Evolutionary conservation across 1,139 yeast species (phyloP), one percentile per base, ranked within the genome.

Genomic region (Sugiyamaella neomexicana): DNA sequence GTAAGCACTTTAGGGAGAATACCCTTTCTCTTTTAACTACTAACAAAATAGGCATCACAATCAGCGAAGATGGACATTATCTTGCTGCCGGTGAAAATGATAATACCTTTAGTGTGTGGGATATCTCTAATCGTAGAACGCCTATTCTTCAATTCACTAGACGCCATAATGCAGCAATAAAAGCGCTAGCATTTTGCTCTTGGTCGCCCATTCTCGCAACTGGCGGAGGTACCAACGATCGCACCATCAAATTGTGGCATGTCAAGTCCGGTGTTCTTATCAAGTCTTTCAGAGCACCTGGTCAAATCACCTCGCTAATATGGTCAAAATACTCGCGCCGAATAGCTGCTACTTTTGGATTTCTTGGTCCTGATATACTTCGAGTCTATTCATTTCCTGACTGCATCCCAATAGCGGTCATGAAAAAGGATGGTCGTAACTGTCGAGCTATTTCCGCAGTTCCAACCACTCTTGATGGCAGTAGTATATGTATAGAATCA

Each of bases 161-260:
- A 64, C 63, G 58, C n/a, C 74, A 69, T 52, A 58, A 64, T 6
- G 72, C 74, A 4, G 75, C 74, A 0, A 70, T 85, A 2, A 85
- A 85, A 66, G 90, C 91, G 0, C 70, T 86, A 55, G 80, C 85
- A 31, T 86, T 83, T 75, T 85, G 90, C 65, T 90, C 90, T 0
- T 82, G 81, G 78, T 80, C 81, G 59, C 78, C 80, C 31, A 75
- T 79, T 51, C 68, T 85, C 36, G 90, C 88, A 13, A 83, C 89
- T 0, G 91, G 98, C 2, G 97, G 97, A 31, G 97, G 98, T 32
- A 87, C 97, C 0, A 90, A 95, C 4, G 97, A 91, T 69, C 81
- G 91, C 55, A 81, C 85, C 31, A 75, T 84, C 16, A 74, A 89
- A 52, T 88, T 89, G 66, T 90, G 97, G 96, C 96, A 91, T 68